These are phyloP conservation scores for Dryas drummondii DNA, from an alignment of 306 rosid species.

Conservation along the genomic window DNA sequence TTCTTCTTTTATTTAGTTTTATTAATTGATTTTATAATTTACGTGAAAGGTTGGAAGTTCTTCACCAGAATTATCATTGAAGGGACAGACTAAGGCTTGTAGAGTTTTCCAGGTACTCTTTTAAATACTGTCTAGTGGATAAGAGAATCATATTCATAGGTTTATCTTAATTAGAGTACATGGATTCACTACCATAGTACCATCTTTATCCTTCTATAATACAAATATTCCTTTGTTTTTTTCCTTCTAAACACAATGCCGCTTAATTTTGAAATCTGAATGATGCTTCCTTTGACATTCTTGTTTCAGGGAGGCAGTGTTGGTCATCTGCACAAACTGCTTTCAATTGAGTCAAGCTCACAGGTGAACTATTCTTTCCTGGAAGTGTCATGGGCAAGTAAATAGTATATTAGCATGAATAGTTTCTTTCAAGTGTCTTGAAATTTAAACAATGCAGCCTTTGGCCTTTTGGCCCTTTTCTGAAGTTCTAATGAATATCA, in stretches of 20 bases:
- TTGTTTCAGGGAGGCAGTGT: slow-evolving; percentile 90
- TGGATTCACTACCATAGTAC: background rate
- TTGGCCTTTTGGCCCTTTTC: too few relatives aligned
- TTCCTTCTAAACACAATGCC: background rate
- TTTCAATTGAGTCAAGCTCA: slow-evolving; percentile 85
- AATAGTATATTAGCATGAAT: background rate
- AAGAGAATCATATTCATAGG: background rate
- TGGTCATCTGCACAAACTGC: slow-evolving; percentile 86
- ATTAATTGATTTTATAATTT: slow-evolving; percentile 1
- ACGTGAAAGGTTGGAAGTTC: slow-evolving; percentile 68
- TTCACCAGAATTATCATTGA: slow-evolving; percentile 43
- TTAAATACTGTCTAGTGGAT: background rate
- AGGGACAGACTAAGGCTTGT: slow-evolving; percentile 41
- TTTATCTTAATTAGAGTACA: background rate
- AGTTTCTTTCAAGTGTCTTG: background rate
- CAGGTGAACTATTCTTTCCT: slow-evolving; percentile 53
- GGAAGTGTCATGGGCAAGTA: background rate
- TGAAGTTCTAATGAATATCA: background rate
- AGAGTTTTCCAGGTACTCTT: slow-evolving; percentile 80
- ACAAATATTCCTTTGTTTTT: background rate
- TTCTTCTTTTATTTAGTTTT: slow-evolving; percentile 13
- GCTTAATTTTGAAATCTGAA: slow-evolving; percentile 11
- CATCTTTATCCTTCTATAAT: slow-evolving; percentile 20
- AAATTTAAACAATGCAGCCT: too few relatives aligned
- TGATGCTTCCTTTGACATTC: slow-evolving; percentile 19